Percentiles rank a stretch among this genome's conserved stretches.
Conservation (phyloP, 2,329 filamentous ascomycete species). For the Allantophomopsis lycopodina region DNA sequence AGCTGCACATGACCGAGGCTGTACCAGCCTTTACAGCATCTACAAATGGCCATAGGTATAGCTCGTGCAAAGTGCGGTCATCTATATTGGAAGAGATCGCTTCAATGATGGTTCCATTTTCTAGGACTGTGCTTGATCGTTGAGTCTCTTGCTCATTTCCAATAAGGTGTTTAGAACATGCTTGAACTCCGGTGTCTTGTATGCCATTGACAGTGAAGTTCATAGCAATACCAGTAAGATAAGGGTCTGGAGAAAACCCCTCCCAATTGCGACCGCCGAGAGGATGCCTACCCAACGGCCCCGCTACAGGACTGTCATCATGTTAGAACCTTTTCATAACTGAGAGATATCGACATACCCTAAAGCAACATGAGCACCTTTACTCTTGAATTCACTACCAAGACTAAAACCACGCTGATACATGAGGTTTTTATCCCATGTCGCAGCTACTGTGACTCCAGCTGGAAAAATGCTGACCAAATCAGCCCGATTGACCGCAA, state of each 20-base stretch:
- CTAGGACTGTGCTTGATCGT: constrained; percentile 2
- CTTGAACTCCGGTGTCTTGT: constrained; percentile 71
- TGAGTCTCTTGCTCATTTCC: constrained; percentile 56
- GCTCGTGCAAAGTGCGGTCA: constrained; percentile 45
- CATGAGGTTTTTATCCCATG: constrained; percentile 58
- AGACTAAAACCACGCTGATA: constrained; percentile 51
- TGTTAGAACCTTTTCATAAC: no score
- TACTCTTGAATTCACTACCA: constrained; percentile 56
- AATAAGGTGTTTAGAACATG: constrained; percentile 63
- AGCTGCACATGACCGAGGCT: constrained; percentile 37
- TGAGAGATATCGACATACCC: constrained; percentile 53
- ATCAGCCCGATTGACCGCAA: no score
- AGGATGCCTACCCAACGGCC: not conserved
- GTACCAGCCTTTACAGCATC: constrained; percentile 55
- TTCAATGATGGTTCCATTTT: constrained; percentile 19
- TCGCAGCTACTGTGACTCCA: constrained; percentile 47
- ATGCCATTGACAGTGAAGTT: constrained; percentile 54
- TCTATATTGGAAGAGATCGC: constrained; percentile 49
- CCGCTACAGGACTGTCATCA: not conserved
- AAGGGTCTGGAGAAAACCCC: constrained; percentile 51
- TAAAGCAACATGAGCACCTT: constrained; percentile 60
- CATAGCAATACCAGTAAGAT: constrained; percentile 58
- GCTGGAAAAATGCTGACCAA: no score
- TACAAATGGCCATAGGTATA: constrained; percentile 46
- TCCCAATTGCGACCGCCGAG: constrained; percentile 22